Evolutionary conservation across 768 basidiomycete genomes (phyloP), one percentile per base, ranked within the genome.

Genomic region (Mycena leptocephala): DNA sequence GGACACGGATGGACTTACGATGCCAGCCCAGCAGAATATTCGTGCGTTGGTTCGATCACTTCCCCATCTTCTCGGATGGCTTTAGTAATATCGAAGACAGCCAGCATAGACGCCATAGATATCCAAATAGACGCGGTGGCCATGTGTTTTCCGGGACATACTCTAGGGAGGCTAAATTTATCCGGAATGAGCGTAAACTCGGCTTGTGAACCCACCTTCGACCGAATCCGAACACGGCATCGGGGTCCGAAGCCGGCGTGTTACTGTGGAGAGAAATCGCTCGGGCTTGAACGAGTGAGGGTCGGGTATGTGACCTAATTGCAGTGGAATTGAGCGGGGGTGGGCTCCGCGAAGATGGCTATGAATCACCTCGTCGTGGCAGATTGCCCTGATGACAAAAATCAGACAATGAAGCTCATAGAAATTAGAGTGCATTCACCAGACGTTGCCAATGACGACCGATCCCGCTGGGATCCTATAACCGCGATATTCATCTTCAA

Each of bases 381-480:
- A 51, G 4, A 75, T 61, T 2, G 74, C 74, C 74, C 74, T 75
- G 35, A 32, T n/a, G 8, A 3, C 5, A 51, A n/a, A 30, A 9
- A 16, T 20, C 32, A 39, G 35, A 39, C 2, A 18, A 39, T 30
- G 16, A 58, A 18, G 10, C 32, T 18, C 13, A 46, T 14, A 46
- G 6, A 46, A 46, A 18, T 16, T 2, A 32, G 32, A 10, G 11
- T 5, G 16, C n/a, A 67, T 56, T 5, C 46, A 83, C 84, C 84
- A 85, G 26, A 80, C 71, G 63, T 85, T 85, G 0, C 75, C 69
- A 35, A 83, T 71, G 56, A 85, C 72, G 70, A 83, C 78, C 0
- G 84, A 81, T 26, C 81, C 81, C 61, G 81, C 80, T 6, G 83
- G 82, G 28, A 85, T 80, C 28, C 80, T 74, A 59, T 79, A 81